These are phyloP conservation scores for Paecilomyces dactylethromorphus DNA, from an alignment of 2,329 filamentous ascomycete species.

Conservation along the genomic window DNA sequence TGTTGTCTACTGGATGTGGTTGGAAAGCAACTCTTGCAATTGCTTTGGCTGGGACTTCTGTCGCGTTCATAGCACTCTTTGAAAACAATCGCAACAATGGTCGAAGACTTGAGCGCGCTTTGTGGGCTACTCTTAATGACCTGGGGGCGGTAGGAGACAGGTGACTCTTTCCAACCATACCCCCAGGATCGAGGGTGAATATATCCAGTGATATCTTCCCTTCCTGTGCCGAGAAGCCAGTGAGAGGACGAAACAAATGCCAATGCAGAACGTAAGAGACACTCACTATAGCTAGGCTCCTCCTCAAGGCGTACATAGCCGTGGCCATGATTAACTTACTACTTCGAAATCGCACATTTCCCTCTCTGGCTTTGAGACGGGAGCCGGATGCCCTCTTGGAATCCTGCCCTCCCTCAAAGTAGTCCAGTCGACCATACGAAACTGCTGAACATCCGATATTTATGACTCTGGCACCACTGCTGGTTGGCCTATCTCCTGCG, in stretches of 20 bases:
- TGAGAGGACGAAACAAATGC: background rate
- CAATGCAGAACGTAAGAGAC: background rate
- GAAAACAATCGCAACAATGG: conserved; percentile 28
- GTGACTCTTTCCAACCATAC: conserved; percentile 19
- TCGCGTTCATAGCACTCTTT: conserved; percentile 27
- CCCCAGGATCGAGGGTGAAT: conserved; percentile 29
- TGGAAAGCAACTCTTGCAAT: conserved; percentile 30
- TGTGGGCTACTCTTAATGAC: conserved; percentile 23
- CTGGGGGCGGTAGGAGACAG: conserved; percentile 17
- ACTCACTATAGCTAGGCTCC: conserved; percentile 28
- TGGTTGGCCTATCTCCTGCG: conserved; percentile 22
- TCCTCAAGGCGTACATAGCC: conserved; percentile 30
- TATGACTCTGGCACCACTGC: conserved; percentile 27
- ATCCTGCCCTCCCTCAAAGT: conserved; percentile 19
- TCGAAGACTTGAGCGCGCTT: conserved; percentile 25
- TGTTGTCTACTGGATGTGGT: conserved; percentile 19
- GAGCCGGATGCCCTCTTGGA: conserved; percentile 15
- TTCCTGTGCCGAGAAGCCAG: conserved; percentile 13
- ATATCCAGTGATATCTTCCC: conserved; percentile 29
- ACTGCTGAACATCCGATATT: conserved; percentile 28
- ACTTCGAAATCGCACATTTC: conserved; percentile 23
- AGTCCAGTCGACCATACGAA: conserved; percentile 24
- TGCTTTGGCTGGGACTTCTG: conserved; percentile 27
- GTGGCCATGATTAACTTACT: conserved; percentile 29
- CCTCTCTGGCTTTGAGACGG: conserved; percentile 22